Evolutionary conservation across 2,329 filamentous ascomycete species (phyloP).

Genomic region (Orbilia brochopaga): DNA sequence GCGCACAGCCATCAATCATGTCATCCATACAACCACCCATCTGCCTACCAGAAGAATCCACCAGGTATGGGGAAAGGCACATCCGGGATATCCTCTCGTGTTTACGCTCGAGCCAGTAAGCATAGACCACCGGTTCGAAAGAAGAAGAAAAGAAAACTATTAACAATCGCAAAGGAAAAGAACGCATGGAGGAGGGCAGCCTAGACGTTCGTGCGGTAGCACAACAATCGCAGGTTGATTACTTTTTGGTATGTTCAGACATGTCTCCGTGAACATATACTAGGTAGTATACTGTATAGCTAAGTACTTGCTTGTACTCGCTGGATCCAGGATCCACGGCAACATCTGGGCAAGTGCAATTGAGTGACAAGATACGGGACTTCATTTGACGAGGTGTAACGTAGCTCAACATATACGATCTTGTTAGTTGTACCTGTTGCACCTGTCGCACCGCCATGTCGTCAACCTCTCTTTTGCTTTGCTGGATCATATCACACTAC

Average conservation of each 20-base stretch:
- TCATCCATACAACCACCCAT: no score
- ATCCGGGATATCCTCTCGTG: slow-evolving; percentile 26
- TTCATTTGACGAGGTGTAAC: slow-evolving; percentile 15
- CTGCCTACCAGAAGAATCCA: slow-evolving; percentile 33
- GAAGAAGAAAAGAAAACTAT: slow-evolving; percentile 3
- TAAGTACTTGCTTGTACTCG: not conserved
- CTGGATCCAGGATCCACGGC: not conserved
- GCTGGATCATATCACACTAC: slow-evolving; percentile 10
- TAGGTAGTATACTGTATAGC: no score
- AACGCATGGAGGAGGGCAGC: slow-evolving; percentile 3
- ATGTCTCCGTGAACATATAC: not conserved
- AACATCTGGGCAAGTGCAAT: not conserved
- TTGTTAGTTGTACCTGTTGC: not conserved
- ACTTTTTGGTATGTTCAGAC: not conserved
- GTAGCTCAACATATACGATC: slow-evolving; percentile 1
- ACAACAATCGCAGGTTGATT: not conserved
- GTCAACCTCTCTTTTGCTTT: slow-evolving; percentile 37
- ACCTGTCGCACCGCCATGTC: slow-evolving; percentile 32
- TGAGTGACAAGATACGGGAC: slow-evolving; percentile 2
- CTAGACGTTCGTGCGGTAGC: not conserved
- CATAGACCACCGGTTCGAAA: slow-evolving; percentile 21
- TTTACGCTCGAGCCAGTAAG: no score
- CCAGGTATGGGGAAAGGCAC: slow-evolving; percentile 29
- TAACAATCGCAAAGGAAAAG: not conserved
- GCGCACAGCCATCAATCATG: slow-evolving; percentile 45